phyloP scores from a whole-genome alignment of 495 filamentous ascomycete genomes.

The Penicillium argentinense region DNA sequence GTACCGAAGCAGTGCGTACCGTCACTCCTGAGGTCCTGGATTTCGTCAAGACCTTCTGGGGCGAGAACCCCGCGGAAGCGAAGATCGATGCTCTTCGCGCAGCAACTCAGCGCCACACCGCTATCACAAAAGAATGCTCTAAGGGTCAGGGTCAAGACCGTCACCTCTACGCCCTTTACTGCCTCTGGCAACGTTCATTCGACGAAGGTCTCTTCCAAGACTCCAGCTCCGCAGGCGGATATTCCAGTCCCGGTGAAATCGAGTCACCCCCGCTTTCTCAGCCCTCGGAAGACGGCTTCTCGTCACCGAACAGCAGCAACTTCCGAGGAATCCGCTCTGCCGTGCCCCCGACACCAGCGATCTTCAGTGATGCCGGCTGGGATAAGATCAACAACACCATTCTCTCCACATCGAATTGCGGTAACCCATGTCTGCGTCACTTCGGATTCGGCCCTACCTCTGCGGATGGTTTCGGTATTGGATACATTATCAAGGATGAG shows the following conservation, averaged over 20 bases:
- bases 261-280: constrained; percentile 53
- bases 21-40: constrained; percentile 78
- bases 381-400: constrained; percentile 94
- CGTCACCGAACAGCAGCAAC: constrained; percentile 32
- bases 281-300: constrained; percentile 47
- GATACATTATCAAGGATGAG: constrained; percentile 99
- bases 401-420: constrained; percentile 96
- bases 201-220: constrained; percentile 67
- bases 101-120: constrained; percentile 79
- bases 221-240: constrained; percentile 55
- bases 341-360: constrained; percentile 59
- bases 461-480: constrained; percentile 94
- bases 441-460: constrained; percentile 96
- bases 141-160: constrained; percentile 92
- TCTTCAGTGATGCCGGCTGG: constrained; percentile 90
- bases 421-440: constrained; percentile 92
- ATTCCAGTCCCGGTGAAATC: constrained; percentile 52
- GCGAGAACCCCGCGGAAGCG: constrained; percentile 72
- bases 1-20: constrained; percentile 89
- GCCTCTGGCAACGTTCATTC: constrained; percentile 87
- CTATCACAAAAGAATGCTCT: constrained; percentile 79
- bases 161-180: constrained; percentile 92
- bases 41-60: constrained; percentile 95
- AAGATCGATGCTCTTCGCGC: constrained; percentile 84
- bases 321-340: constrained; percentile 31